Base-by-base conservation (phyloP, 1,284 basidiomycete genomes). In the Leccinum huronense region DNA sequence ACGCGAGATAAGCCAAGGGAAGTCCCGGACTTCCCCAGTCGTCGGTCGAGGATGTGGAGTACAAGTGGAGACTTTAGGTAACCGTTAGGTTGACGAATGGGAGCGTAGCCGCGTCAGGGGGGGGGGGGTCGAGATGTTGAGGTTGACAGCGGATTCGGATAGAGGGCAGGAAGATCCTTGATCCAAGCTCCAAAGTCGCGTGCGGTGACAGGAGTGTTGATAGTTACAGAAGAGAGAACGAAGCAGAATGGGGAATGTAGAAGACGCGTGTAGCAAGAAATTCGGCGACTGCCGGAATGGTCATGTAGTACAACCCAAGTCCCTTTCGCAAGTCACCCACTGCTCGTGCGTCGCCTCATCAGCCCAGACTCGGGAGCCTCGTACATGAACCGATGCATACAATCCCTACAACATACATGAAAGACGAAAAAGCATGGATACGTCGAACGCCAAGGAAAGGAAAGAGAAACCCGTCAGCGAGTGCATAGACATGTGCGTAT, bases 1-100 rank as follows among this genome's bases (percentile, higher is more conserved):
- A 98, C 94, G 62, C 97, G 92, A 65, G 94, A 94, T 13, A 99
- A 83, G 11, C 97, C 97, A 14, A 97, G 86, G 0, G 95, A 94
- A 6, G 96, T 98, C 5, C 97, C 97, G 0, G 95, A 93, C 78
- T 98, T 98, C 36, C 94, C 91, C 27, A 99, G 83, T 60, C 93
- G 87, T 40, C 95, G 87, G 76, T 99, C 97, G 36, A 99, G 86
- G 65, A 98, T 98, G 76, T 98, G 94, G 5, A 99, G 84, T 2
- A 99, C 94, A 9, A 99, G 85, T 1, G 97, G 97, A 0, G 95
- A 86, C 75, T 99, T 99, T 63, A 99, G 23, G 23, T 27, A 27
- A 27, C 23, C 23, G 23, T 27, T 27, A 27, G 83, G 71, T 97
- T 97, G 76, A 99, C 87, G 77, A 99, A 99, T 3, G 93, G 86